These are phyloP conservation scores for Apodospora peruviana DNA, from an alignment of 495 filamentous ascomycete species.

Conservation along the genomic window DNA sequence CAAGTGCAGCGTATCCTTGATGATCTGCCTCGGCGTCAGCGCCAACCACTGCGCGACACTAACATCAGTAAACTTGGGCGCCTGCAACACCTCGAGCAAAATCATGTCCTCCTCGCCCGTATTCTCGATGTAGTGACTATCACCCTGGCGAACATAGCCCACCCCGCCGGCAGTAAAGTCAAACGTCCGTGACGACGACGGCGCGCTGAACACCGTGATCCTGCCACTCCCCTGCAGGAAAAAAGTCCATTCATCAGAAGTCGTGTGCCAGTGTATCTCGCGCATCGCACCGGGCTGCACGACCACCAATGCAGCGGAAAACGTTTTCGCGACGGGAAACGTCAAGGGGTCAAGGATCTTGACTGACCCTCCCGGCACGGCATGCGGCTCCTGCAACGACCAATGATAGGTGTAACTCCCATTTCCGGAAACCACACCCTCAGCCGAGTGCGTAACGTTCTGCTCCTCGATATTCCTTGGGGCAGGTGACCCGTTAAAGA, in stretches of 20 bases:
- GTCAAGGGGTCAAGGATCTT: slow-evolving; percentile 61
- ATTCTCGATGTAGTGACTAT: slow-evolving; percentile 72
- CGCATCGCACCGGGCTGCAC: slow-evolving; percentile 68
- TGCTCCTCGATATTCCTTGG: slow-evolving; percentile 56
- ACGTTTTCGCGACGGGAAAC: slow-evolving; percentile 55
- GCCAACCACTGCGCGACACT: slow-evolving; percentile 62
- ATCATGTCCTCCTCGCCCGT: slow-evolving; percentile 61
- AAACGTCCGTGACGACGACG: slow-evolving; percentile 57
- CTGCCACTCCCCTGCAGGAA: slow-evolving; percentile 64
- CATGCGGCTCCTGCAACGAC: slow-evolving; percentile 54
- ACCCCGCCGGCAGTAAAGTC: slow-evolving; percentile 72
- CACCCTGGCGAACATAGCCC: slow-evolving; percentile 59
- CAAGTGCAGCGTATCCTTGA: slow-evolving; percentile 57
- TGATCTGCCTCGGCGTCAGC: slow-evolving; percentile 57
- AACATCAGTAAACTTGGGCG: slow-evolving; percentile 58
- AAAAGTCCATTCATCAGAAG: slow-evolving; percentile 71
- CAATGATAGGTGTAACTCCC: slow-evolving; percentile 62
- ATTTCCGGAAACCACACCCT: slow-evolving; percentile 46
- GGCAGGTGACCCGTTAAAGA: slow-evolving; percentile 61
- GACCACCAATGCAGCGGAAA: slow-evolving; percentile 59
- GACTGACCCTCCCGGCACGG: slow-evolving; percentile 57
- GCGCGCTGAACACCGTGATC: slow-evolving; percentile 60
- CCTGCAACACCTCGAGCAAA: slow-evolving; percentile 66
- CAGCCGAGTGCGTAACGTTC: slow-evolving; percentile 55
- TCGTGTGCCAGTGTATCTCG: slow-evolving; percentile 77